A percentile compares a stretch with the other conserved stretches of the same genome.
These are phyloP conservation scores for Actinomucor elegans DNA, from an alignment of 371 early-diverging fungal genomes.

Conservation along the genomic window DNA sequence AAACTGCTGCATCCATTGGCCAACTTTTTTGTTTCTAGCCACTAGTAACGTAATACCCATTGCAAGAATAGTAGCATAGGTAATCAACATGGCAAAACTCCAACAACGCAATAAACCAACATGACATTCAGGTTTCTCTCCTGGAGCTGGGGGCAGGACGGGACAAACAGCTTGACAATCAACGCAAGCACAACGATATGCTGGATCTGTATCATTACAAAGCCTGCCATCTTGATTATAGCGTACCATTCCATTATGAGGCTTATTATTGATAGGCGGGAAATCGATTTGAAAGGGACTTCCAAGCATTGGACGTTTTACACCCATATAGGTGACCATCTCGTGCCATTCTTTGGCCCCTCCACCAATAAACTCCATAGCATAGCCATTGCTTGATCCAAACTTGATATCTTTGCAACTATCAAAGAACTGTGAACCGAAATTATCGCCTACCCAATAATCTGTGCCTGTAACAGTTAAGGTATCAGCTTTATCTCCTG, in stretches of 20 bases:
- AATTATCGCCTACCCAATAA: slow-evolving; percentile 61
- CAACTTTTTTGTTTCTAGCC: slow-evolving; percentile 15
- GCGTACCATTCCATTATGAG: slow-evolving; percentile 22
- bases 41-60: slow-evolving; percentile 28
- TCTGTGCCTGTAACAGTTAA: slow-evolving; percentile 52
- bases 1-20: slow-evolving; percentile 14
- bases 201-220: slow-evolving; percentile 62
- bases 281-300: slow-evolving; percentile 78
- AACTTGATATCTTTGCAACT: slow-evolving; percentile 80
- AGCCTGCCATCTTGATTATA: slow-evolving; percentile 46
- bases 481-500: slow-evolving; percentile 19
- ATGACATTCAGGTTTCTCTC: slow-evolving; percentile 51
- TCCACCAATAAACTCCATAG: slow-evolving; percentile 77
- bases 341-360: slow-evolving; percentile 71
- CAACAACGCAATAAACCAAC: slow-evolving; percentile 57
- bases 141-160: slow-evolving; percentile 51
- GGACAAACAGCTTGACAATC: slow-evolving; percentile 70
- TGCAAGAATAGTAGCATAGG: slow-evolving; percentile 45
- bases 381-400: slow-evolving; percentile 65
- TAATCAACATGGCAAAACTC: slow-evolving; percentile 56
- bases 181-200: slow-evolving; percentile 70
- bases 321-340: slow-evolving; percentile 69
- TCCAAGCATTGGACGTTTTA: slow-evolving; percentile 54
- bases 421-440: slow-evolving; percentile 66
- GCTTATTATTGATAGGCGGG: slow-evolving; percentile 34